Percentiles rank a stretch among this genome's conserved stretches.
Evolutionary conservation across 1,284 basidiomycete genomes (phyloP).

Genomic region (Violaceomyces palustris): DNA sequence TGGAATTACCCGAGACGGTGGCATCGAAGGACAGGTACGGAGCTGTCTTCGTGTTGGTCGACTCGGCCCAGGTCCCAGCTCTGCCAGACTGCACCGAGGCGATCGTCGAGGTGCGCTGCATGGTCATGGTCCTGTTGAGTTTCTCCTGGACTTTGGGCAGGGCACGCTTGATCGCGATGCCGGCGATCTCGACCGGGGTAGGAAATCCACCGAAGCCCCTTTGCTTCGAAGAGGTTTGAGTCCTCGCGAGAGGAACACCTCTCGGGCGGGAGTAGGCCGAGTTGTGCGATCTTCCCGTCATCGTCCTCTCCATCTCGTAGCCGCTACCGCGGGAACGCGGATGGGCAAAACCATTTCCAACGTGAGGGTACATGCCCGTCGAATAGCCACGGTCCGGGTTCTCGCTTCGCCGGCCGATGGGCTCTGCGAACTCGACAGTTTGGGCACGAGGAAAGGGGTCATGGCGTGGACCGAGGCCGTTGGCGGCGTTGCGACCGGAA

Average conservation of each 20-base stretch:
- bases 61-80: no score
- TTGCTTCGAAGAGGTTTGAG: constrained; percentile 53
- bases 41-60: constrained; percentile 54
- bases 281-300: constrained; percentile 20
- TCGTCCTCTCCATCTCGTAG: constrained; percentile 24
- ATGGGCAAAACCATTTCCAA: no score
- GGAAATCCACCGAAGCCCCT: constrained; percentile 80
- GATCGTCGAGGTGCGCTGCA: constrained; percentile 68
- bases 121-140: constrained; percentile 57
- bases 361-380: constrained; percentile 1
- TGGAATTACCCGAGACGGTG: constrained; percentile 64
- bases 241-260: constrained; percentile 52
- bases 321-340: no score
- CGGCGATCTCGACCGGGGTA: constrained; percentile 65
- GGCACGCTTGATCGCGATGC: constrained; percentile 54
- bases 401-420: constrained; percentile 10
- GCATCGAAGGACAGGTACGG: constrained; percentile 78
- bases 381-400: constrained; percentile 1
- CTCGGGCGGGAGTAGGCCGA: constrained; percentile 10
- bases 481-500: constrained; percentile 2
- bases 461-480: constrained; percentile 4
- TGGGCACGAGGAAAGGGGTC: constrained; percentile 58
- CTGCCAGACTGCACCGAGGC: constrained; percentile 50
- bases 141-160: constrained; percentile 23
- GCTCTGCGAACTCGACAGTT: constrained; percentile 61